phyloP scores from a whole-genome alignment of 257 asterid species.

The Anisodus tanguticus region DNA sequence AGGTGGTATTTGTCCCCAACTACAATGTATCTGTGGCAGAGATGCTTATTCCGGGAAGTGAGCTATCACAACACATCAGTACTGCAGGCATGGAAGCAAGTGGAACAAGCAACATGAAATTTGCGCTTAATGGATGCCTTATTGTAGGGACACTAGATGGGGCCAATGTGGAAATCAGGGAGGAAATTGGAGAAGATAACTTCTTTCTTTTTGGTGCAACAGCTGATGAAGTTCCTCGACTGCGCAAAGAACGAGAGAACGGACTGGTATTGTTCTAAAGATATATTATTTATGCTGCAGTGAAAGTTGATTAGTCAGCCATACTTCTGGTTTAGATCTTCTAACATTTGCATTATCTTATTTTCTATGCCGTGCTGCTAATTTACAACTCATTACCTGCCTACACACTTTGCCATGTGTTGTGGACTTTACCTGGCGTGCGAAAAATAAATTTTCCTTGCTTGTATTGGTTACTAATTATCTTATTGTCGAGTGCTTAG shows the following conservation, averaged over 20 bases:
- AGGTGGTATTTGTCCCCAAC: conserved; percentile 97
- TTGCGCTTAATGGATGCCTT: conserved; percentile 96
- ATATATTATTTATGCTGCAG: conserved; percentile 6
- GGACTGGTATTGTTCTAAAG: conserved; percentile 63
- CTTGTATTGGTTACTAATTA: neutral
- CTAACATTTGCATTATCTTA: conserved; percentile 11
- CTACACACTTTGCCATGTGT: neutral
- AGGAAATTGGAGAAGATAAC: conserved; percentile 87
- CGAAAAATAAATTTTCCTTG: neutral
- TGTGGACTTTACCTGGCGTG: neutral
- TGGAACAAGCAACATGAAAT: conserved; percentile 99
- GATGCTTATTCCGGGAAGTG: conserved; percentile 98
- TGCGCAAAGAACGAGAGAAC: conserved; percentile 90
- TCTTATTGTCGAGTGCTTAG: neutral
- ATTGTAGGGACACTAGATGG: conserved; percentile 97
- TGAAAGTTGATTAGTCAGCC: conserved; percentile 2
- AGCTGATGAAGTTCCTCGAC: conserved; percentile 82
- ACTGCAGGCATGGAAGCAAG: conserved; percentile 99
- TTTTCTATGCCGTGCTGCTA: conserved; percentile 19
- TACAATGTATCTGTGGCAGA: conserved; percentile 98
- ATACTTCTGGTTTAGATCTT: conserved; percentile 17
- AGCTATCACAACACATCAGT: conserved; percentile 95
- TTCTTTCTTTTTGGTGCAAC: conserved; percentile 97
- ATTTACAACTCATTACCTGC: conserved; percentile 18
- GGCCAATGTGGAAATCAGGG: conserved; percentile 97